Percentiles rank a stretch among this genome's conserved stretches.
Conservation (phyloP, 805 yeast species). For the Henningerozyma blattae region DNA sequence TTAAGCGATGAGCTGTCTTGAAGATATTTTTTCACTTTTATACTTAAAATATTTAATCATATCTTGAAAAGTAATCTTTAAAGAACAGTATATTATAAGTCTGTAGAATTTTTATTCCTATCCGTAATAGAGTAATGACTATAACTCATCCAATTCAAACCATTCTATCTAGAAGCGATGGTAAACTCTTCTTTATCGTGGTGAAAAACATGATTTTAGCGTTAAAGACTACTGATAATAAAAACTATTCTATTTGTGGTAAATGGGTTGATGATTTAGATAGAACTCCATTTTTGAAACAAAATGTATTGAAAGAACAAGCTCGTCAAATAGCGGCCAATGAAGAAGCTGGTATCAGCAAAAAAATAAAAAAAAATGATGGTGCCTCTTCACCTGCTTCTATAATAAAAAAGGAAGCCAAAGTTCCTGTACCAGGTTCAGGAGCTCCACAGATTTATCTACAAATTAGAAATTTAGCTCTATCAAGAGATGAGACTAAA, state of each 20-base stretch:
- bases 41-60: no score
- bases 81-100: no score
- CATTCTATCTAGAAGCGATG: slow-evolving; percentile 32
- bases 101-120: no score
- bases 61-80: no score
- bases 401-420: slow-evolving; percentile 42
- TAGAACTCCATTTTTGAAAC: slow-evolving; percentile 29
- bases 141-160: slow-evolving; percentile 67
- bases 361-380: slow-evolving; percentile 26
- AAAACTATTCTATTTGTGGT: slow-evolving; percentile 29
- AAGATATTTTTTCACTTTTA: no score
- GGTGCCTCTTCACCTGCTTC: slow-evolving; percentile 19
- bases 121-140: no score
- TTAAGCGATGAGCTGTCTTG: no score
- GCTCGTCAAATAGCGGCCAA: slow-evolving; percentile 21
- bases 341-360: slow-evolving; percentile 14
- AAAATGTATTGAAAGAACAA: slow-evolving; percentile 33
- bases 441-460: slow-evolving; percentile 60
- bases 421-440: slow-evolving; percentile 50
- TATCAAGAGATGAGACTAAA: slow-evolving; percentile 41
- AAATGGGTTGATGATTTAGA: slow-evolving; percentile 54
- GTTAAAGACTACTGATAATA: slow-evolving; percentile 25
- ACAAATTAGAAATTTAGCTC: slow-evolving; percentile 50
- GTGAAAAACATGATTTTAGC: slow-evolving; percentile 49
- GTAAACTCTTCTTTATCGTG: slow-evolving; percentile 40